A percentile compares a stretch with the other conserved stretches of the same genome.
Conservation (phyloP, 371 early-diverging fungal genomes). For the Saksenaea oblongispora region DNA sequence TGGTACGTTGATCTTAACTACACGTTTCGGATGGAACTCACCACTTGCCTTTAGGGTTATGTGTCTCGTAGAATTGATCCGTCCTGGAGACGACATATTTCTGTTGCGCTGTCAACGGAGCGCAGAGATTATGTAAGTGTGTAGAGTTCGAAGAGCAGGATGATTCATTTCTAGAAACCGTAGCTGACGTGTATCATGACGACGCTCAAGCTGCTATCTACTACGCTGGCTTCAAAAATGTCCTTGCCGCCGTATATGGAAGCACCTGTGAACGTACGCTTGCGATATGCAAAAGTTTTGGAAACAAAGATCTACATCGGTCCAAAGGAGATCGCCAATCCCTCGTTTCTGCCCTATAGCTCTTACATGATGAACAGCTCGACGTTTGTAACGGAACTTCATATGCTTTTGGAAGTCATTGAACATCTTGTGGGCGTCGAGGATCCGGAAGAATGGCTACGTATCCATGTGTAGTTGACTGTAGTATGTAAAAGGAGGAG, state of each 20-base stretch:
- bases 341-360: constrained; percentile 32
- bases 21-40: background rate
- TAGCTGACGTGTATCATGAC: constrained; percentile 46
- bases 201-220: constrained; percentile 38
- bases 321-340: constrained; percentile 23
- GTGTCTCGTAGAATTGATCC: constrained; percentile 14
- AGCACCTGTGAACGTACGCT: constrained; percentile 30
- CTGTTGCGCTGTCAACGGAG: constrained; percentile 23
- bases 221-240: constrained; percentile 39
- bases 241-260: constrained; percentile 44
- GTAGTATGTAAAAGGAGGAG: background rate
- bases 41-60: constrained; percentile 13
- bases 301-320: constrained; percentile 27
- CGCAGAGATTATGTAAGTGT: constrained; percentile 43
- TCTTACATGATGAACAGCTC: constrained; percentile 37
- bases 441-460: constrained; percentile 40
- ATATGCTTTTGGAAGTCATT: constrained; percentile 22
- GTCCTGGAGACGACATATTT: constrained; percentile 26
- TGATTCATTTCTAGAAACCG: background rate
- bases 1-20: constrained; percentile 25
- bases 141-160: background rate
- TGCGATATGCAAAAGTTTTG: constrained; percentile 20
- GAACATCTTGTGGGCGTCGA: constrained; percentile 43
- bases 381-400: constrained; percentile 37
- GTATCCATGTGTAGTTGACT: constrained; percentile 15